Conservation (phyloP, 2,329 filamentous ascomycete genomes). For the Drechslerella dactyloides region DNA sequence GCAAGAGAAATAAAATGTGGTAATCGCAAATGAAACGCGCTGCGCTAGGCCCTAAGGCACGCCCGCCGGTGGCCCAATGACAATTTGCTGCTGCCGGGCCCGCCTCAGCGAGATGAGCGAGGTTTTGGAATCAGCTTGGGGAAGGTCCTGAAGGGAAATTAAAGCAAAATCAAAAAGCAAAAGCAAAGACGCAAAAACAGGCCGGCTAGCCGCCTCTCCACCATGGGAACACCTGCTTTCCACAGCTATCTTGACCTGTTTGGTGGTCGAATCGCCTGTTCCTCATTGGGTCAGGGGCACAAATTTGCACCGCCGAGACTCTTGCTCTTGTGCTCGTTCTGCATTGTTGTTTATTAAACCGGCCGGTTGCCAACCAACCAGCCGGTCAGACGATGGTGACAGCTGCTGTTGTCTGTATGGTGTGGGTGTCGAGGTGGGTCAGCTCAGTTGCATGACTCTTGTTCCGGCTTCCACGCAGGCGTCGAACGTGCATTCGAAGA, state of each 20-base stretch:
- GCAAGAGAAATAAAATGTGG: constrained; percentile 34
- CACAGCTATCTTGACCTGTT: not conserved
- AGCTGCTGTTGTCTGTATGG: not conserved
- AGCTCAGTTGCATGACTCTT: not conserved
- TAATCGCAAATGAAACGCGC: constrained; percentile 4
- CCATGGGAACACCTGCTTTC: constrained; percentile 4
- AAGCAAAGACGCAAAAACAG: constrained; percentile 20
- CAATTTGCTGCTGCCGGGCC: constrained; percentile 31
- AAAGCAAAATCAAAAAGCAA: constrained; percentile 25
- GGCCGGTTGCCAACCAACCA: not conserved
- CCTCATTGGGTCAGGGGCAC: constrained; percentile 48
- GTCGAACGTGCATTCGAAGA: not conserved
- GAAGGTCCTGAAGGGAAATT: constrained; percentile 51
- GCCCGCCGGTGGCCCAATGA: constrained; percentile 19
- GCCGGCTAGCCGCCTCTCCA: constrained; percentile 8
- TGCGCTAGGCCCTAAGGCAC: constrained; percentile 3
- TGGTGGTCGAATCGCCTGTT: constrained; percentile 18
- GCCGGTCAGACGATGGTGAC: not conserved
- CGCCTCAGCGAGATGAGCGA: constrained; percentile 47
- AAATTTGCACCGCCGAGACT: constrained; percentile 7
- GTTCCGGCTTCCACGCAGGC: not conserved
- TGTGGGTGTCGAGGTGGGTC: not conserved
- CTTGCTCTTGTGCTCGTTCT: too few relatives aligned
- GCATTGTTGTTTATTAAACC: constrained; percentile 1
- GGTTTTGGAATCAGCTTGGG: constrained; percentile 51